Percentiles rank a stretch among this genome's conserved stretches.
Evolutionary conservation across 2,329 filamentous ascomycete species (phyloP).

Genomic region (Epichloe brachyelytri): DNA sequence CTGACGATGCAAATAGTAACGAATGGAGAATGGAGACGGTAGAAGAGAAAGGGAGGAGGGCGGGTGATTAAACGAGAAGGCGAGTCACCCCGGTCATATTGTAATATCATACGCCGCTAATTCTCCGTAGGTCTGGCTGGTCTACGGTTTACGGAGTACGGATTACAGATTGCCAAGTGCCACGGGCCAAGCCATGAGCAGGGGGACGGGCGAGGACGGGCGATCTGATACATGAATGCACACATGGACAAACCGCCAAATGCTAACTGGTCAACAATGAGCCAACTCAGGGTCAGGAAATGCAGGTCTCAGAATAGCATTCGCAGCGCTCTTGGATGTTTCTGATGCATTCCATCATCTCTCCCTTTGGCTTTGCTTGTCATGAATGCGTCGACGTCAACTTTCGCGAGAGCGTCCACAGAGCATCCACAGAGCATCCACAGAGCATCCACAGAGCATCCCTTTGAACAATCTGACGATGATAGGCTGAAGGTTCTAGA

Average conservation of each 20-base stretch:
- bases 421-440: too few relatives aligned
- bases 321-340: too few relatives aligned
- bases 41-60: not conserved
- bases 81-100: too few relatives aligned
- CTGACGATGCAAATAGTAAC: not conserved
- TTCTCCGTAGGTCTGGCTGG: not conserved
- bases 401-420: too few relatives aligned
- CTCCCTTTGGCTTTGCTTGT: too few relatives aligned
- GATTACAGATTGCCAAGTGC: not conserved
- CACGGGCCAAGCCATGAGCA: constrained; percentile 1
- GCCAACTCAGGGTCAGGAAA: not conserved
- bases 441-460: too few relatives aligned
- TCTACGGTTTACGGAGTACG: too few relatives aligned
- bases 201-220: not conserved
- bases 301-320: not conserved
- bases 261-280: not conserved
- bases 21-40: not conserved
- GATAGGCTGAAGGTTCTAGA: too few relatives aligned
- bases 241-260: not conserved
- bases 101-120: too few relatives aligned
- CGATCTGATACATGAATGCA: not conserved
- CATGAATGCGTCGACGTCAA: too few relatives aligned
- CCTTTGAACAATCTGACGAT: too few relatives aligned
- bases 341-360: too few relatives aligned
- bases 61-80: not conserved